These are phyloP conservation scores for Monosporozyma aerobia DNA, from an alignment of 805 yeast species.

Conservation along the genomic window DNA sequence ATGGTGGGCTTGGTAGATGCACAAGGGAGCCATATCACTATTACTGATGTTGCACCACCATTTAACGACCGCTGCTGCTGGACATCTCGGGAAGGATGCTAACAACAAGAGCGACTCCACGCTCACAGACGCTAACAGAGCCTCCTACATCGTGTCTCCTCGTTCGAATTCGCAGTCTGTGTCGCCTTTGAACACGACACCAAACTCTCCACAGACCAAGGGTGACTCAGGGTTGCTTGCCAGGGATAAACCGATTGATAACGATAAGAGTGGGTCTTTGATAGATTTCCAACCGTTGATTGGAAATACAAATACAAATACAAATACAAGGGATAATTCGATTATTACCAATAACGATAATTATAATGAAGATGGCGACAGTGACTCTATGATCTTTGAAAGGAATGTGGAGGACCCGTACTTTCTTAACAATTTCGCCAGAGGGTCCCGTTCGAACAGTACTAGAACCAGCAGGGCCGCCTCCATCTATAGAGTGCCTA, in stretches of 20 bases:
- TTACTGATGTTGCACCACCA: no score
- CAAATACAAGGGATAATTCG: no score
- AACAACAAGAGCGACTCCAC: not conserved
- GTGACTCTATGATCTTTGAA: conserved; percentile 48
- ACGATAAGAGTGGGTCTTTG: no score
- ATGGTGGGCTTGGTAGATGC: no score
- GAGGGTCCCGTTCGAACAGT: not conserved
- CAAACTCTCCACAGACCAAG: not conserved
- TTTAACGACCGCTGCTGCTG: not conserved
- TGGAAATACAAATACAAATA: no score
- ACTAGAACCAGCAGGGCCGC: not conserved
- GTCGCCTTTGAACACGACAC: not conserved
- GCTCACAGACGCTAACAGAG: not conserved
- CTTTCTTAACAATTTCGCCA: conserved; percentile 3
- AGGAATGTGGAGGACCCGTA: conserved; percentile 56
- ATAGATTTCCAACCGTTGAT: no score
- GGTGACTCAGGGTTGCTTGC: not conserved
- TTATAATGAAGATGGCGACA: not conserved
- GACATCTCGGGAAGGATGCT: not conserved
- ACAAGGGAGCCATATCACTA: not conserved
- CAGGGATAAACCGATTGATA: no score
- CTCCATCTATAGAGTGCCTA: not conserved
- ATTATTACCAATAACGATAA: not conserved
- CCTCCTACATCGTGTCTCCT: not conserved
- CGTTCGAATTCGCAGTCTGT: not conserved